Percentiles rank a stretch among this genome's conserved stretches.
These are phyloP conservation scores for Sporothrix inflata DNA, from an alignment of 2,329 filamentous ascomycete species.

Conservation along the genomic window DNA sequence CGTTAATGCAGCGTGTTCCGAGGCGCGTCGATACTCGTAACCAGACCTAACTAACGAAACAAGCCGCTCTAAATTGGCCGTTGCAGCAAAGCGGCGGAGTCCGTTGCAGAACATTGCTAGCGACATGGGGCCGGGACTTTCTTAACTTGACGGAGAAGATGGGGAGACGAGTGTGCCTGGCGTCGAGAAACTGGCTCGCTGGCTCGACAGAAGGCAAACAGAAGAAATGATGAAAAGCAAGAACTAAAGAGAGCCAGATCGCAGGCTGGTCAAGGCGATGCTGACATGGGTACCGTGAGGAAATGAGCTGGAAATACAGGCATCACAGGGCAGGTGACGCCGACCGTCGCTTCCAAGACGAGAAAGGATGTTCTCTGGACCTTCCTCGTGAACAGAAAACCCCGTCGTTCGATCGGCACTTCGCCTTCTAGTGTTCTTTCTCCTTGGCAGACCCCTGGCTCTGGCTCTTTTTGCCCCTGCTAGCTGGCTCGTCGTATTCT, in stretches of 20 bases:
- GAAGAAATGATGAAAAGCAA: background rate
- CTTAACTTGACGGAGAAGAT: background rate
- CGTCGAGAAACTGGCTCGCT: background rate
- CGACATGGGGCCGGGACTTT: background rate
- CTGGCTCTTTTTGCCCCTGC: background rate
- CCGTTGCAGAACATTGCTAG: constrained; percentile 10
- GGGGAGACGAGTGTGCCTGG: background rate
- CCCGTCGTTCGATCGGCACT: constrained; percentile 17
- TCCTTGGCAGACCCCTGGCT: constrained; percentile 13
- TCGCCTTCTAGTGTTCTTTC: constrained; percentile 10
- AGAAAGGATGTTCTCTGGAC: constrained; percentile 13
- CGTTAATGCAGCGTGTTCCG: background rate
- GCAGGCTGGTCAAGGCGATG: constrained; percentile 10
- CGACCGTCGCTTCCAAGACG: background rate
- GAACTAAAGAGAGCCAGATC: background rate
- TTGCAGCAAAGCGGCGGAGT: background rate
- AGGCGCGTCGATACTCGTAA: background rate
- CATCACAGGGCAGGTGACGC: background rate
- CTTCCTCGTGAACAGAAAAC: constrained; percentile 17
- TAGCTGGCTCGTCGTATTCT: background rate
- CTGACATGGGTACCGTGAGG: background rate
- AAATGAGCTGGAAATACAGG: constrained; percentile 7
- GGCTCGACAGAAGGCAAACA: background rate
- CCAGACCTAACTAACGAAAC: background rate
- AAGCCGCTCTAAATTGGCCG: constrained; percentile 2